phyloP scores from a whole-genome alignment of 2,329 filamentous ascomycete species.

The Arachnopeziza araneosa region DNA sequence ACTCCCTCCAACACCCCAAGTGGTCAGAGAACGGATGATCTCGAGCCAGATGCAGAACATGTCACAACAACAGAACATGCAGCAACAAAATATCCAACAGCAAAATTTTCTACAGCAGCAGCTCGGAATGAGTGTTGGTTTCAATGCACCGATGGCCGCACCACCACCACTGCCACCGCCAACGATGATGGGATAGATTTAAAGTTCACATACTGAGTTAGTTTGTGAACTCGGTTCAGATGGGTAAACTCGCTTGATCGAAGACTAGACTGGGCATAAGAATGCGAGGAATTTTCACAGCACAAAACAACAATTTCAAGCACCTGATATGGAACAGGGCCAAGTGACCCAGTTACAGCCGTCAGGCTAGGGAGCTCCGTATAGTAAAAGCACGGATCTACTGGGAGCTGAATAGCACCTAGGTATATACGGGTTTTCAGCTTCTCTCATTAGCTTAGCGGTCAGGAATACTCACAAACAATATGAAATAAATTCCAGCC shows the following conservation, averaged over 20 bases:
- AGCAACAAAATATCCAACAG: background rate
- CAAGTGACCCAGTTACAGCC: too few relatives aligned
- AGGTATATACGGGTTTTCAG: too few relatives aligned
- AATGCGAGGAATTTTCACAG: background rate
- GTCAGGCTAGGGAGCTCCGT: too few relatives aligned
- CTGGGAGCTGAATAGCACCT: too few relatives aligned
- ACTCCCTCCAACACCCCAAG: background rate
- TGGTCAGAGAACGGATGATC: background rate
- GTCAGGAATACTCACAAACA: too few relatives aligned
- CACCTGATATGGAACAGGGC: too few relatives aligned
- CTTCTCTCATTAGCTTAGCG: too few relatives aligned
- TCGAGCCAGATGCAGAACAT: background rate
- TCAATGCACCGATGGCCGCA: background rate
- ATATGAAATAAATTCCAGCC: too few relatives aligned
- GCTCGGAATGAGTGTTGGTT: background rate
- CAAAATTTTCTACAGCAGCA: background rate
- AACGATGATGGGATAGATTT: background rate
- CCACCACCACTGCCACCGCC: background rate
- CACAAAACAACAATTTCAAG: background rate
- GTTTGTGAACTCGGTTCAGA: background rate
- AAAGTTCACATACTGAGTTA: background rate
- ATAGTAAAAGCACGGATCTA: too few relatives aligned
- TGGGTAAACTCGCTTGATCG: background rate
- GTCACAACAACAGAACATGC: too few relatives aligned
- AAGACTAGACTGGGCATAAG: background rate